phyloP scores from a whole-genome alignment of 139 green algal genomes.

The Chlorella sp. region DNA sequence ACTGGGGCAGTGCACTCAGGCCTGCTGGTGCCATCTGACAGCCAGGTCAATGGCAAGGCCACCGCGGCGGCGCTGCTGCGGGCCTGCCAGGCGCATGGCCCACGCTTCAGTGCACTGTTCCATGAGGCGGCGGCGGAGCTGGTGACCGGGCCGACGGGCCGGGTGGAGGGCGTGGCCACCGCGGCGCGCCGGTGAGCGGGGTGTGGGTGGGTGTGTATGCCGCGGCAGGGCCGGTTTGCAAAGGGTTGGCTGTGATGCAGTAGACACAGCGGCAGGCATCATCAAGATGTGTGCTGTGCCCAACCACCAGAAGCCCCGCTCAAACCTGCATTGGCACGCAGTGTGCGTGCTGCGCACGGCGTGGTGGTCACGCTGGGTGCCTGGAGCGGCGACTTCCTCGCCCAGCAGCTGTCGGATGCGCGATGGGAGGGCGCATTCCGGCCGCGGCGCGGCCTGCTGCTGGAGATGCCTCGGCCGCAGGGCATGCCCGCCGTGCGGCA shows the following conservation, averaged over 20 bases:
- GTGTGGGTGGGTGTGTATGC: no score
- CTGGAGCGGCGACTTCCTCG: conserved; percentile 61
- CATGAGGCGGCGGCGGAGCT: conserved; percentile 4
- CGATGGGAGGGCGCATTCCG: conserved; percentile 57
- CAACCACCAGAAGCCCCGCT: no score
- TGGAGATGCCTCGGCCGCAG: conserved; percentile 59
- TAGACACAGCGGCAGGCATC: no score
- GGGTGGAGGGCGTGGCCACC: conserved; percentile 20
- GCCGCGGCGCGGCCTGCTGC: conserved; percentile 69
- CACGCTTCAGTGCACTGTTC: conserved; percentile 33
- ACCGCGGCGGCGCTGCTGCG: conserved; percentile 58
- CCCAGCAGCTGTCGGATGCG: neutral
- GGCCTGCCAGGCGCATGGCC: conserved; percentile 35
- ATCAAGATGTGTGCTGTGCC: no score
- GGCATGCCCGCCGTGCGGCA: conserved; percentile 52
- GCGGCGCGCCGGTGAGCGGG: conserved; percentile 27
- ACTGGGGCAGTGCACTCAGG: neutral
- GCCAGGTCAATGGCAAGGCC: conserved; percentile 55
- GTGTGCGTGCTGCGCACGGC: conserved; percentile 6
- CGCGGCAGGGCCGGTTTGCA: no score
- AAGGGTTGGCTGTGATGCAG: no score
- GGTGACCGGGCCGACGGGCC: neutral
- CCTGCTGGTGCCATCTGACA: conserved; percentile 25
- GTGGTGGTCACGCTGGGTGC: conserved; percentile 73
- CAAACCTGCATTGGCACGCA: neutral